phyloP scores from a whole-genome alignment of 75 land plant species.

The Pinus taeda region DNA sequence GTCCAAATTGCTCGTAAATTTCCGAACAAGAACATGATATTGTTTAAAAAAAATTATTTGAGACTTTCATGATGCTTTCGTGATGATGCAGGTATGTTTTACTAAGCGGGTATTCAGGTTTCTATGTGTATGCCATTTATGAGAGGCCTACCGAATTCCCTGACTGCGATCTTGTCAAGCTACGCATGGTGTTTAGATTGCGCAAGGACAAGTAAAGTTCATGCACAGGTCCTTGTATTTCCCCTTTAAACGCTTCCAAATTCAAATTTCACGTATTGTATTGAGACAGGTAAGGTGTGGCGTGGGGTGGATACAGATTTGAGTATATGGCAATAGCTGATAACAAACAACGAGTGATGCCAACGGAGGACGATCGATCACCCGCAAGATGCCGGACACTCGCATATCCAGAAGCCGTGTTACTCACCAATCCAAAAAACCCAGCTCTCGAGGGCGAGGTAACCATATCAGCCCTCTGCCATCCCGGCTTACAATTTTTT shows the following conservation, averaged over 20 bases:
- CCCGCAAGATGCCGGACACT: constrained; percentile 47
- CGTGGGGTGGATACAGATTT: constrained; percentile 25
- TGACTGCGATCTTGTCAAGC: constrained; percentile 42
- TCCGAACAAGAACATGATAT: no score
- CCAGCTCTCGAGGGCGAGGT: constrained; percentile 65
- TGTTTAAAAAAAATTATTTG: no score
- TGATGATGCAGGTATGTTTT: constrained; percentile 46
- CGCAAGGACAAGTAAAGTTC: constrained; percentile 49
- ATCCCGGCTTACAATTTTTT: no score
- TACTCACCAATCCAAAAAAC: constrained; percentile 49
- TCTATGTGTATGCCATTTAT: constrained; percentile 69
- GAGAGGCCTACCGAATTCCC: constrained; percentile 62
- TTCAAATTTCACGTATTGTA: no score
- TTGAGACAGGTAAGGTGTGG: no score
- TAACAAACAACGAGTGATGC: constrained; percentile 55
- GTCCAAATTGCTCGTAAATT: no score
- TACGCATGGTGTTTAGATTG: constrained; percentile 73
- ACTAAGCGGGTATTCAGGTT: constrained; percentile 58
- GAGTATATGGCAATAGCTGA: constrained; percentile 71
- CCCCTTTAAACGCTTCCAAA: no score
- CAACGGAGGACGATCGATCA: constrained; percentile 48
- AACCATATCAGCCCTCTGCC: background rate
- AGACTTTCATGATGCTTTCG: background rate
- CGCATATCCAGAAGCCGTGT: constrained; percentile 60
- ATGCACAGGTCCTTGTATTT: background rate